Evolutionary conservation across 1,284 basidiomycete genomes (phyloP).

Genomic region (Cystobasidiaceae sp.): DNA sequence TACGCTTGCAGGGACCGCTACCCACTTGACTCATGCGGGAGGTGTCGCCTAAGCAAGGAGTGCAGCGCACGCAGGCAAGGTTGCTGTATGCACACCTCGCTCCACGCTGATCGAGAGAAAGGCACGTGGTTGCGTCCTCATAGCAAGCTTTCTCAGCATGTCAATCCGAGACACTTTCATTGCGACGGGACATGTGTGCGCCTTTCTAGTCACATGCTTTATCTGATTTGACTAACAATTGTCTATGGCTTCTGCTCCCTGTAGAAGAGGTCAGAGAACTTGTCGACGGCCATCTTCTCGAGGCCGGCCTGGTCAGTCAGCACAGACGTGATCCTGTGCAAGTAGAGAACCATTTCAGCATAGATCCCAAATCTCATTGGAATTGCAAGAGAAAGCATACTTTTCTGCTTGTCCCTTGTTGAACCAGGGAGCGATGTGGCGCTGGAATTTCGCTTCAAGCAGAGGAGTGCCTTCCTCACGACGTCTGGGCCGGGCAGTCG

Average conservation of each 20-base stretch:
- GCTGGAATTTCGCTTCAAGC: slow-evolving; percentile 63
- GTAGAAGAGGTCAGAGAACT: slow-evolving; percentile 82
- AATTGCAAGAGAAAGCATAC: slow-evolving; percentile 48
- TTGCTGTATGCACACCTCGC: no score
- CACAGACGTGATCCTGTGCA: slow-evolving; percentile 64
- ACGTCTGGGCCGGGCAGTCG: slow-evolving; percentile 37
- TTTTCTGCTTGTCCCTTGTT: slow-evolving; percentile 63
- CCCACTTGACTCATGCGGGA: slow-evolving; percentile 21
- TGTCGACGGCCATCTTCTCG: slow-evolving; percentile 64
- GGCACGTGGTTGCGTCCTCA: no score
- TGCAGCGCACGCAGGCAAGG: no score
- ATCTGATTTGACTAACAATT: no score
- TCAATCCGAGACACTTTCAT: no score
- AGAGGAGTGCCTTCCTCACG: slow-evolving; percentile 83
- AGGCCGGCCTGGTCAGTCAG: slow-evolving; percentile 64
- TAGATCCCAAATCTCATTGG: neutral
- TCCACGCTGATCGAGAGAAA: no score
- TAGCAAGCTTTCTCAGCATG: no score
- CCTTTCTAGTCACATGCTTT: no score
- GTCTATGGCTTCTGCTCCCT: slow-evolving; percentile 32
- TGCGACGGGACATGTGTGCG: no score
- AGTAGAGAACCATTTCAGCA: slow-evolving; percentile 22
- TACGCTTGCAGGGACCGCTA: neutral
- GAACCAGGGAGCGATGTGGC: slow-evolving; percentile 73
- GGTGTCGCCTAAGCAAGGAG: no score